phyloP scores from a whole-genome alignment of 768 basidiomycete species.

The Russula virescens region DNA sequence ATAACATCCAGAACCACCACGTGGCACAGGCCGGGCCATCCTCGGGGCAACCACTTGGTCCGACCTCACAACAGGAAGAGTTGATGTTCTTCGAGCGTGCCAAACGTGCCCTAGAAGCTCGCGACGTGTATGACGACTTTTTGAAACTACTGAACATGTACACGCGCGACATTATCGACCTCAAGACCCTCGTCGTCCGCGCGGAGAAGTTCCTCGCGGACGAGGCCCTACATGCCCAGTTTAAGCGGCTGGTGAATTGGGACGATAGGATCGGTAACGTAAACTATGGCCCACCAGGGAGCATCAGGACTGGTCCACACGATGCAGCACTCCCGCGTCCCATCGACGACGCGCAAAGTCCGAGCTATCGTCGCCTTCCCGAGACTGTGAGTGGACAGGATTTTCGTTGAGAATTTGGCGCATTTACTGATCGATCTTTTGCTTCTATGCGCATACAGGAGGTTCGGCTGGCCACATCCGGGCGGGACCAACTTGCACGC shows the following conservation, averaged over 20 bases:
- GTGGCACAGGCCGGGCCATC: constrained; percentile 16
- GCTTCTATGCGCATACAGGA: constrained; percentile 47
- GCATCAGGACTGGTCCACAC: constrained; percentile 68
- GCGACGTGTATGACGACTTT: constrained; percentile 87
- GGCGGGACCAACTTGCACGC: constrained; percentile 88
- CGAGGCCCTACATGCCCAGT: constrained; percentile 71
- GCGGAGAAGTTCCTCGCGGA: constrained; percentile 80
- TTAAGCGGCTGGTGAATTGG: constrained; percentile 81
- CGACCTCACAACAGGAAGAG: constrained; percentile 52
- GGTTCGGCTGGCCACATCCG: constrained; percentile 84
- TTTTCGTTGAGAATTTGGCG: constrained; percentile 5
- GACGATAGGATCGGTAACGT: constrained; percentile 57
- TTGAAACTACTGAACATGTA: constrained; percentile 88
- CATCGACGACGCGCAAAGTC: constrained; percentile 81
- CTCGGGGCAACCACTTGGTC: constrained; percentile 14
- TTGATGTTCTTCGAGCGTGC: constrained; percentile 93
- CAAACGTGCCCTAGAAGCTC: constrained; percentile 69
- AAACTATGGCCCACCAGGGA: constrained; percentile 71
- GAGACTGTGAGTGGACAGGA: constrained; percentile 59
- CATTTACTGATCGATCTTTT: constrained; percentile 5
- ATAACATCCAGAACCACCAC: constrained; percentile 18
- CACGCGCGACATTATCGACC: constrained; percentile 87
- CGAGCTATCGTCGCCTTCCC: constrained; percentile 88
- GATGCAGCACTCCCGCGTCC: constrained; percentile 75
- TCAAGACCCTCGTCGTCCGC: constrained; percentile 72